Conservation (phyloP, 805 yeast genomes). For the Wickerhamomyces subpelliculosus region DNA sequence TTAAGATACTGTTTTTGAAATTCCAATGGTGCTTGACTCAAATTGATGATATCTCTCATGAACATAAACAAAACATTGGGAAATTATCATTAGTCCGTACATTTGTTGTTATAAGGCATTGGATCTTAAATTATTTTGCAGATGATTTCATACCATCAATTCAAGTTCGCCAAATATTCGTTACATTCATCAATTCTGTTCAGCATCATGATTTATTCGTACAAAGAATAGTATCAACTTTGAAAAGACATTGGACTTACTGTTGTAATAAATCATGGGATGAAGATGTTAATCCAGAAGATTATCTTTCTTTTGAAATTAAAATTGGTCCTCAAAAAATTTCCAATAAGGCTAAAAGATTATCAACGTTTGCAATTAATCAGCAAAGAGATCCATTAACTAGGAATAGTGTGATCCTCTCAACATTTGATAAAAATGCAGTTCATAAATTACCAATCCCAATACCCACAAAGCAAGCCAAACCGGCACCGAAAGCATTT, state of each 20-base stretch:
- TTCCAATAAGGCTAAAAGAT: conserved; percentile 19
- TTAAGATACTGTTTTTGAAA: conserved; percentile 57
- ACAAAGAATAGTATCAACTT: conserved; percentile 32
- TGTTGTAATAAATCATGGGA: conserved; percentile 24
- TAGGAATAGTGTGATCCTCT: conserved; percentile 35
- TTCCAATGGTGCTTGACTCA: conserved; percentile 62
- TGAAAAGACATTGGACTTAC: conserved; percentile 44
- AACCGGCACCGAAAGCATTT: conserved; percentile 12
- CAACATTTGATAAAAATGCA: conserved; percentile 18
- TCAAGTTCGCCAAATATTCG: conserved; percentile 39
- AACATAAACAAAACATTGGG: conserved; percentile 40
- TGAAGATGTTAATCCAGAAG: conserved; percentile 22
- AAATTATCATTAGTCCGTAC: conserved; percentile 68
- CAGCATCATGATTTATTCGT: conserved; percentile 19
- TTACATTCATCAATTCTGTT: conserved; percentile 26
- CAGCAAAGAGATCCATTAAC: conserved; percentile 31
- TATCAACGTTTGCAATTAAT: conserved; percentile 30
- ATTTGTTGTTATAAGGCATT: conserved; percentile 81
- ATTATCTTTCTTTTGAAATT: conserved; percentile 15
- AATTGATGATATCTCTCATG: conserved; percentile 19
- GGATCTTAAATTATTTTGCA: conserved; percentile 81
- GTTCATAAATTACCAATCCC: conserved; percentile 18
- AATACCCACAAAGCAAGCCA: neutral
- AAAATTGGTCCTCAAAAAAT: conserved; percentile 21
- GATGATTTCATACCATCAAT: conserved; percentile 67